Conservation (phyloP, 257 asterid species). For the Jaltomata sinuosa region DNA sequence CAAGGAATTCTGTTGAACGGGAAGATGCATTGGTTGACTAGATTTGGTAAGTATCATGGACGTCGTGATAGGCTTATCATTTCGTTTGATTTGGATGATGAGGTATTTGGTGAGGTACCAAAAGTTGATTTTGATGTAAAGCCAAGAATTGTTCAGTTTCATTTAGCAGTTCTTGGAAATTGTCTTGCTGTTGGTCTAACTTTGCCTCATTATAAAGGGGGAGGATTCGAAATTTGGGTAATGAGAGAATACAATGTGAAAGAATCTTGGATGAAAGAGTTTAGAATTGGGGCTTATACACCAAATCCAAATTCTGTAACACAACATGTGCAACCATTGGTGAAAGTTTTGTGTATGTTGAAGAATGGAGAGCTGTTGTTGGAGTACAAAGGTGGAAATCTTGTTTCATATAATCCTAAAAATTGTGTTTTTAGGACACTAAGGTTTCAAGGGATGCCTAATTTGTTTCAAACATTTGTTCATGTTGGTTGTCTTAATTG, state of each 20-base stretch:
- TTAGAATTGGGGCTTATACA: conserved; percentile 11
- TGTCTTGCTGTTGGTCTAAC: conserved; percentile 10
- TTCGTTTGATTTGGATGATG: conserved; percentile 16
- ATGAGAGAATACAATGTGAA: conserved; percentile 18
- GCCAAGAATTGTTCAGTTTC: neutral
- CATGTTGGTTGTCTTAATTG: conserved; percentile 37
- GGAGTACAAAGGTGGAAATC: conserved; percentile 22
- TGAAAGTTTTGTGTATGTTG: conserved; percentile 13
- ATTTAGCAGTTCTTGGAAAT: conserved; percentile 22
- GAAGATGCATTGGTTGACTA: conserved; percentile 1
- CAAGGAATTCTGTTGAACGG: neutral
- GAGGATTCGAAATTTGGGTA: conserved; percentile 13
- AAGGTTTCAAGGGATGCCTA: conserved; percentile 20
- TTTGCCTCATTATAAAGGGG: neutral
- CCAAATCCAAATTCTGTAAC: conserved; percentile 2
- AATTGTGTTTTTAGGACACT: conserved; percentile 8
- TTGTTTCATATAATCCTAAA: conserved; percentile 24
- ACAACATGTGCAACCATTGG: conserved; percentile 1
- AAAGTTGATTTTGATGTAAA: neutral
- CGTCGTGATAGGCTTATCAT: conserved; percentile 1
- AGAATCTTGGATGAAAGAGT: conserved; percentile 19
- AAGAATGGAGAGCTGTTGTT: conserved; percentile 30
- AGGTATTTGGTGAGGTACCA: conserved; percentile 6
- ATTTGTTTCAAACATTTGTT: conserved; percentile 16
- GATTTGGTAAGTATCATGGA: neutral